These are phyloP conservation scores for Ehretia macrophylla DNA, from an alignment of 257 asterid genomes.

Conservation along the genomic window DNA sequence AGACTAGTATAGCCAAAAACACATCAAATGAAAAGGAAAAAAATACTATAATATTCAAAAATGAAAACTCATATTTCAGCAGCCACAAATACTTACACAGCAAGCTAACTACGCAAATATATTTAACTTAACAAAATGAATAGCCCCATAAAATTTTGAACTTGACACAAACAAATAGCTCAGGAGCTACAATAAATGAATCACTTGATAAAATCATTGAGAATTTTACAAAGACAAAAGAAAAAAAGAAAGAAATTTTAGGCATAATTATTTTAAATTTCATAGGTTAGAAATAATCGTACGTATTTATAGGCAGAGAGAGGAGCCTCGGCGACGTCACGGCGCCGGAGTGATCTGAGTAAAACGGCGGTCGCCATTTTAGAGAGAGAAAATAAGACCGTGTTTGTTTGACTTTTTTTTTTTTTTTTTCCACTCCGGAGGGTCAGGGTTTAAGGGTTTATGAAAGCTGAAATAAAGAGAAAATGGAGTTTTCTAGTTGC, in stretches of 20 bases:
- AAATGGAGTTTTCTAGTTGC: neutral
- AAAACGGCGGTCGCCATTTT: slow-evolving; percentile 56
- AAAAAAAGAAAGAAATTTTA: neutral
- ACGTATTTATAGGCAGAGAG: slow-evolving; percentile 41
- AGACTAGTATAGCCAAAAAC: no score
- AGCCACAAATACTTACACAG: no score
- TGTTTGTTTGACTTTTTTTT: neutral
- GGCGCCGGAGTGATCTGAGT: slow-evolving; percentile 63
- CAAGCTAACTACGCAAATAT: no score
- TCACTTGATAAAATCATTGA: no score
- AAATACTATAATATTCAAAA: neutral
- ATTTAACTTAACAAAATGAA: no score
- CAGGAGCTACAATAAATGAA: no score
- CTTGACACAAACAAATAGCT: no score
- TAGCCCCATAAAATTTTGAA: no score
- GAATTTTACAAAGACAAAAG: neutral
- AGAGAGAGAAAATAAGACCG: neutral
- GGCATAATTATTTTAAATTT: neutral
- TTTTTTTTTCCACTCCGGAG: neutral
- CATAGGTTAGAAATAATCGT: slow-evolving; percentile 2
- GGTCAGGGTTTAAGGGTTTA: slow-evolving; percentile 47
- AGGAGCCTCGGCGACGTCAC: slow-evolving; percentile 44
- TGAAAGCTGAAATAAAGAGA: slow-evolving; percentile 1
- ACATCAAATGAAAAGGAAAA: neutral
- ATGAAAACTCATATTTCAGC: no score